Evolutionary conservation across 805 yeast genomes (phyloP).

Genomic region (Candida insectorum): DNA sequence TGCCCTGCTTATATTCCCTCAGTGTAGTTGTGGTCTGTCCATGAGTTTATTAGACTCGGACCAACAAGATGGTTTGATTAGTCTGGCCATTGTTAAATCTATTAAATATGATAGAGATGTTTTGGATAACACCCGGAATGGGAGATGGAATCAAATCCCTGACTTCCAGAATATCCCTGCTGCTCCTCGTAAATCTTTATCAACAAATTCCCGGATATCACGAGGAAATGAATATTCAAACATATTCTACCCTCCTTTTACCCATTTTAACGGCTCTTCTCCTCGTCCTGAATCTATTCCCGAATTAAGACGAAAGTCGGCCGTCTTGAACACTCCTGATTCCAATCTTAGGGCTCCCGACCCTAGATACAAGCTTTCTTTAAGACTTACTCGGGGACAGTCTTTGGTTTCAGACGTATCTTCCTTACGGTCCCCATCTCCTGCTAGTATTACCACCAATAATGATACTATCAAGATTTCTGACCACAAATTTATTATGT

Average conservation of each 20-base stretch:
- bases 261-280: no score
- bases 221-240: no score
- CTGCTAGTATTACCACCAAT: conserved; percentile 11
- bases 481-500: conserved; percentile 16
- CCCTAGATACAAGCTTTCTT: not conserved
- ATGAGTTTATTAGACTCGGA: conserved; percentile 3
- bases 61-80: conserved; percentile 2
- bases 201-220: not conserved
- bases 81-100: conserved; percentile 8
- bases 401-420: not conserved
- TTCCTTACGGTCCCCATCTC: conserved; percentile 17
- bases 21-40: conserved; percentile 9
- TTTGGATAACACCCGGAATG: no score
- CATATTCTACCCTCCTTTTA: not conserved
- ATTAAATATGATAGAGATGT: conserved; percentile 10
- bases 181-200: not conserved
- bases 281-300: no score
- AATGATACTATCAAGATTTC: conserved; percentile 15
- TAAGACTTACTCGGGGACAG: not conserved
- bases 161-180: not conserved
- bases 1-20: conserved; percentile 6
- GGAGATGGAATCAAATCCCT: no score
- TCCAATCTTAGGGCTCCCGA: no score
- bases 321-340: no score
- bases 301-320: no score